phyloP scores from a whole-genome alignment of 2,329 filamentous ascomycete genomes.

The Pseudogymnoascus sp. region DNA sequence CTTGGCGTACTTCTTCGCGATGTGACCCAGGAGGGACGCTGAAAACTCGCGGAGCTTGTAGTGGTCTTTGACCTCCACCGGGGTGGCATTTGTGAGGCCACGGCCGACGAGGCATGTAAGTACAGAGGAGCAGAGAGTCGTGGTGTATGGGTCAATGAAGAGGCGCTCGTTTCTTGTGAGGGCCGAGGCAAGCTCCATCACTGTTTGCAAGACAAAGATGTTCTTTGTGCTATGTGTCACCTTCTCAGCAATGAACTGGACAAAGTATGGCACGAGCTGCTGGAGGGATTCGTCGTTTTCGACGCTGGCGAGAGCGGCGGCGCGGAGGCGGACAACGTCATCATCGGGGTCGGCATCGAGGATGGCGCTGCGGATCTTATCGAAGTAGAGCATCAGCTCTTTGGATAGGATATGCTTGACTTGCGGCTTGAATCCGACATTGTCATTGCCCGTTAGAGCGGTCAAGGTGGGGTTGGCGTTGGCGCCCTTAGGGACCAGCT shows the following conservation, averaged over 20 bases:
- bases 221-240: slow-evolving; percentile 91
- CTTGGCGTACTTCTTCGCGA: slow-evolving; percentile 72
- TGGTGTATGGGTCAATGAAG: slow-evolving; percentile 57
- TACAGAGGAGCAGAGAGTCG: slow-evolving; percentile 69
- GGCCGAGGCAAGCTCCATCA: slow-evolving; percentile 83
- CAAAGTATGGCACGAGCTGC: slow-evolving; percentile 92
- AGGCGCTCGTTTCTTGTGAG: slow-evolving; percentile 76
- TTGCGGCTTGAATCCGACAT: slow-evolving; percentile 73
- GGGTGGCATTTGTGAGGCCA: slow-evolving; percentile 47
- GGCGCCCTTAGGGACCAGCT: slow-evolving; percentile 81
- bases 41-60: slow-evolving; percentile 80
- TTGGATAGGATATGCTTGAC: slow-evolving; percentile 96
- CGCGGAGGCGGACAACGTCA: slow-evolving; percentile 60
- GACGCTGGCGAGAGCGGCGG: slow-evolving; percentile 77
- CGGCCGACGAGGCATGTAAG: slow-evolving; percentile 85
- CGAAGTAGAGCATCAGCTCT: slow-evolving; percentile 93
- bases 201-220: slow-evolving; percentile 77
- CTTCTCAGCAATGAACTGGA: slow-evolving; percentile 91
- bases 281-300: slow-evolving; percentile 86
- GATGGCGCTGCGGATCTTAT: slow-evolving; percentile 84
- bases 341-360: slow-evolving; percentile 83
- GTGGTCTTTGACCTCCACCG: slow-evolving; percentile 50
- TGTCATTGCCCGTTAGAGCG: slow-evolving; percentile 75
- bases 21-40: slow-evolving; percentile 69
- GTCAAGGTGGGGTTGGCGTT: slow-evolving; percentile 80